These are phyloP conservation scores for Coemansia sp. DNA, from an alignment of 192 early-diverging fungal species.

Conservation along the genomic window DNA sequence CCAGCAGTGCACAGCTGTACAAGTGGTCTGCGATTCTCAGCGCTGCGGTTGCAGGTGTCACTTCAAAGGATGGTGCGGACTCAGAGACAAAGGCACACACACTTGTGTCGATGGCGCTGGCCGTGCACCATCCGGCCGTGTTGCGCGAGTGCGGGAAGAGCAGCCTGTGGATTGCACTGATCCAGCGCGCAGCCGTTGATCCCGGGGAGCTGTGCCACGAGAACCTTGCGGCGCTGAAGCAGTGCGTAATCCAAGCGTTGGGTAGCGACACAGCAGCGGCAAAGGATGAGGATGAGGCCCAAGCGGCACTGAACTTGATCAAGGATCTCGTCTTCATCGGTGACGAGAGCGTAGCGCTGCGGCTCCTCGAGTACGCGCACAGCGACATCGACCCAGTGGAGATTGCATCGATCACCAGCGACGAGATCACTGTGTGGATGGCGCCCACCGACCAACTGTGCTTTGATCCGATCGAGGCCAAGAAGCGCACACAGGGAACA, in stretches of 20 bases:
- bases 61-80: conserved; percentile 2
- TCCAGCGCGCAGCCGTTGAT: conserved; percentile 71
- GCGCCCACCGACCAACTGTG: conserved; percentile 34
- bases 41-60: conserved; percentile 11
- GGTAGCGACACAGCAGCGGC: conserved; percentile 24
- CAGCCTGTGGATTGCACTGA: conserved; percentile 84
- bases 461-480: conserved; percentile 27
- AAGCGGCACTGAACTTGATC: conserved; percentile 22
- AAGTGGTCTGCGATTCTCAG: conserved; percentile 32
- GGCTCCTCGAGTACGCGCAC: conserved; percentile 29
- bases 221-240: conserved; percentile 45
- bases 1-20: neutral
- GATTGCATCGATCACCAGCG: conserved; percentile 20
- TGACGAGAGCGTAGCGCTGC: conserved; percentile 34
- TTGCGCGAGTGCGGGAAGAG: conserved; percentile 49
- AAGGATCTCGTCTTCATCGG: conserved; percentile 37
- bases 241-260: conserved; percentile 51
- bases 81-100: conserved; percentile 7
- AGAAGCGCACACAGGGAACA: conserved; percentile 7
- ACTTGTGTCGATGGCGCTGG: conserved; percentile 59
- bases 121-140: conserved; percentile 40
- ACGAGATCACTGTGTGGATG: conserved; percentile 42
- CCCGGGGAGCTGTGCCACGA: conserved; percentile 62
- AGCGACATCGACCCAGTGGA: conserved; percentile 20
- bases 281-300: neutral